Evolutionary conservation across 805 yeast genomes (phyloP).

Genomic region (Ogataea glucozyma): DNA sequence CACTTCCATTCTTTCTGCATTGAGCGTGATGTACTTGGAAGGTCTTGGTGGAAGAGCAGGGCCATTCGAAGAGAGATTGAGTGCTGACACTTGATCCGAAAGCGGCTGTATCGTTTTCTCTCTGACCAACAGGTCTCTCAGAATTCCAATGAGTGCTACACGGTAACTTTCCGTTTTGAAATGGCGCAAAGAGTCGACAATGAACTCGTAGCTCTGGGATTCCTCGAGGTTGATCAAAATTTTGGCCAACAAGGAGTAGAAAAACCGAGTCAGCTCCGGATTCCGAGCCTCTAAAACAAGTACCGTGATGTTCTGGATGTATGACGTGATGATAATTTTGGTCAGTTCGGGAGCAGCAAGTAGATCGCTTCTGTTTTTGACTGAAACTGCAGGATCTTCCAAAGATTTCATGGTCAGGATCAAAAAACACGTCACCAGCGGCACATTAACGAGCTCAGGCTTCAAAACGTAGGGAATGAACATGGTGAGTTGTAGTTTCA

Average conservation of each 20-base stretch:
- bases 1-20: conserved; percentile 41
- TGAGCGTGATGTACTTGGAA: conserved; percentile 43
- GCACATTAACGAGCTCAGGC: conserved; percentile 20
- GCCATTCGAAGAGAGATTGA: conserved; percentile 2
- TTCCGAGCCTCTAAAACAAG: conserved; percentile 19
- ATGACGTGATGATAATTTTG: conserved; percentile 20
- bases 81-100: conserved; percentile 12
- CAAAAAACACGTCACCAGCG: conserved; percentile 24
- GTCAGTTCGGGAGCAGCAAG: conserved; percentile 2
- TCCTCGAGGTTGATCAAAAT: conserved; percentile 61
- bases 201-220: conserved; percentile 54
- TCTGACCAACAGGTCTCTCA: conserved; percentile 63
- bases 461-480: conserved; percentile 41
- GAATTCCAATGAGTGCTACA: conserved; percentile 60
- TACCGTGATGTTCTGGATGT: conserved; percentile 28
- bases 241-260: conserved; percentile 64
- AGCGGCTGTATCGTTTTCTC: conserved; percentile 18
- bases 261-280: conserved; percentile 32
- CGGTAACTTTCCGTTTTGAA: conserved; percentile 65
- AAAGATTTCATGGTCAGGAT: conserved; percentile 21
- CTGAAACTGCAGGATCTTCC: conserved; percentile 10
- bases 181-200: conserved; percentile 60
- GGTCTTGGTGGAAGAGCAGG: conserved; percentile 45
- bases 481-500: conserved; percentile 44
- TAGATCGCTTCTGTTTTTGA: conserved; percentile 4